Conservation (phyloP, 768 basidiomycete genomes). For the Xerocomellus amylosporus region DNA sequence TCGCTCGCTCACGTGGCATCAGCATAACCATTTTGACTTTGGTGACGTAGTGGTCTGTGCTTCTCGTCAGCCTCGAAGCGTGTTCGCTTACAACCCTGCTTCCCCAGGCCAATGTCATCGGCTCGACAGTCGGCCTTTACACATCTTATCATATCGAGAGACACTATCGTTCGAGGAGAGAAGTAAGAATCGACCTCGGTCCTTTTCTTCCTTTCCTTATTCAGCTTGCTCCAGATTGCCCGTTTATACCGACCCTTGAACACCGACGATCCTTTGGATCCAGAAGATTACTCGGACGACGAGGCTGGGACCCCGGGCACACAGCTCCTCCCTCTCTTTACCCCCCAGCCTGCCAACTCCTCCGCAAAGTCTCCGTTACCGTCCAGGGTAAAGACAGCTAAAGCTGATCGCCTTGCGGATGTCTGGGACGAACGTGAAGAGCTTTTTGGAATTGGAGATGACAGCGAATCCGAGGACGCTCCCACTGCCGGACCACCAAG, state of each 20-base stretch:
- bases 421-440: slow-evolving; percentile 83
- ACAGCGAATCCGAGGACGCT: slow-evolving; percentile 54
- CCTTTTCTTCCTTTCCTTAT: not conserved
- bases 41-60: slow-evolving; percentile 66
- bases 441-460: slow-evolving; percentile 63
- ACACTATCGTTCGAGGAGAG: slow-evolving; percentile 75
- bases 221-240: slow-evolving; percentile 50
- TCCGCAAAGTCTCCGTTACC: slow-evolving; percentile 20
- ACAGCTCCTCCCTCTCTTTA: slow-evolving; percentile 59
- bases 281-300: slow-evolving; percentile 44
- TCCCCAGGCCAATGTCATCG: slow-evolving; percentile 71
- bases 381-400: slow-evolving; percentile 29
- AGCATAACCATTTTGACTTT: slow-evolving; percentile 72
- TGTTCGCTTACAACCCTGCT: slow-evolving; percentile 7
- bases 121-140: slow-evolving; percentile 67
- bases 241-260: slow-evolving; percentile 74
- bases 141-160: slow-evolving; percentile 65
- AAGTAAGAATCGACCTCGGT: slow-evolving; percentile 42
- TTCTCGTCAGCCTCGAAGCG: slow-evolving; percentile 11
- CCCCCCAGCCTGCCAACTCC: slow-evolving; percentile 8
- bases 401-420: slow-evolving; percentile 47
- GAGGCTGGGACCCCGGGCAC: slow-evolving; percentile 45
- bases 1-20: slow-evolving; percentile 1
- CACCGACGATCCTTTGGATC: slow-evolving; percentile 49
- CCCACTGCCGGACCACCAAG: slow-evolving; percentile 8